Evolutionary conservation across 1,284 basidiomycete species (phyloP), one percentile per base, ranked within the genome.

Genomic region (Ganoderma multipileum): DNA sequence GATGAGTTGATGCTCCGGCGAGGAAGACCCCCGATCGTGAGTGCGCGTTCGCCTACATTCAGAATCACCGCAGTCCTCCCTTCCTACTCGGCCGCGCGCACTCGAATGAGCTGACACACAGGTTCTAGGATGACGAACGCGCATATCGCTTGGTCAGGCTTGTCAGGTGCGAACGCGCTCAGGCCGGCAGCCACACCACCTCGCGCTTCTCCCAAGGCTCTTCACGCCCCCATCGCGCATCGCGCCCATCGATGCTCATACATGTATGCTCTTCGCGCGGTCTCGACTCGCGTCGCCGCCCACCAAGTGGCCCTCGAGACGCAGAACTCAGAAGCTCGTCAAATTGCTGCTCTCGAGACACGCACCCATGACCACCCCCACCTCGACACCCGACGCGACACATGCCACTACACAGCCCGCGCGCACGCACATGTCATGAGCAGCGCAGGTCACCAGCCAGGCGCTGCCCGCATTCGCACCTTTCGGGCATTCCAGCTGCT

Each of bases 401-500:
- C 55, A 58, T 30, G 18, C 30, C 26, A 20, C 11, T 18, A 14
- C 30, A 58, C 55, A 58, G 55, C 28, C 30, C 55, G 11, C 55
- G 55, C 28, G 54, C 16, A 33, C 55, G 11, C 33, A 36, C 55
- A 58, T 23, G 55, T n/a, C 55, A 58, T 23, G 55, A 38, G 20
- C 55, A 58, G 8, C 26, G 9, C 3, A 39, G 38, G 4, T 14
- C 38, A 36, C 9, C 9, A 12, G 12, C 5, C n/a, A 54, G 26
- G 26, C 26, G n/a, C 26, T 38, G 11, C 9, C 55, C 33, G 14
- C 11, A 36, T 58, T 58, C 55, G 33, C 55, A 58, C 55, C 30
- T 58, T 58, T 58, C 33, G 28, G 55, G 55, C 64, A 60, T 60
- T 61, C 64, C 58, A 54, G 64, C 58, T 65, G 58, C 64, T 33